These are phyloP conservation scores for Geoglossum glabrum DNA, from an alignment of 495 filamentous ascomycete genomes.

Conservation along the genomic window DNA sequence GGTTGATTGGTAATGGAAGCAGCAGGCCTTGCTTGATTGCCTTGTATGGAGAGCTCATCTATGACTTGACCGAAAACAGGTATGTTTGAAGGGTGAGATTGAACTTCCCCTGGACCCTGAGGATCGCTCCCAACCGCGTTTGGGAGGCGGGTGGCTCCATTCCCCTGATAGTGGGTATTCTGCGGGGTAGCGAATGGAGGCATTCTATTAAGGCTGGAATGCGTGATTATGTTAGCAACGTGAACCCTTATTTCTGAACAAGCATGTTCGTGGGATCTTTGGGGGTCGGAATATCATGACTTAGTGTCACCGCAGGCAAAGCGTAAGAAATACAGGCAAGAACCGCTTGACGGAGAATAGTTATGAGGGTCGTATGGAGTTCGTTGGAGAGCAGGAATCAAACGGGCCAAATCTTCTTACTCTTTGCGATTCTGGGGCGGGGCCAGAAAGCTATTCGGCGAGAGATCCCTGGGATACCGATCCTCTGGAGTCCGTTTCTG, in stretches of 20 bases:
- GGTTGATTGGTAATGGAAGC: background rate
- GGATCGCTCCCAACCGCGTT: background rate
- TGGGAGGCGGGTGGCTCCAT: background rate
- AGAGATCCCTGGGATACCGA: background rate
- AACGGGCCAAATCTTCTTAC: background rate
- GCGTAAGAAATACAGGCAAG: too few relatives aligned
- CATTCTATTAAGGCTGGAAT: background rate
- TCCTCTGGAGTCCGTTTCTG: background rate
- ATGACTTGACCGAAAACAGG: background rate
- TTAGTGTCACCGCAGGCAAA: too few relatives aligned
- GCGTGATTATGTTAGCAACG: background rate
- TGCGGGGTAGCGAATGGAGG: background rate
- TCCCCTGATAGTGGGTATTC: background rate
- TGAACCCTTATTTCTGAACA: background rate
- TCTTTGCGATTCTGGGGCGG: background rate
- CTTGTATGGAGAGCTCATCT: background rate
- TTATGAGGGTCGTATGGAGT: too few relatives aligned
- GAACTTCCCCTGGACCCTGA: background rate
- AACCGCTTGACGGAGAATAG: too few relatives aligned
- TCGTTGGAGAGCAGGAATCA: background rate
- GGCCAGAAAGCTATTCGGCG: background rate
- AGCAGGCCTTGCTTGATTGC: background rate
- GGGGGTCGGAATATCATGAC: too few relatives aligned
- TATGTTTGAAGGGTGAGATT: background rate
- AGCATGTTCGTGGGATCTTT: too few relatives aligned